Conservation (phyloP, 257 asterid genomes). For the Datura wrightii region DNA sequence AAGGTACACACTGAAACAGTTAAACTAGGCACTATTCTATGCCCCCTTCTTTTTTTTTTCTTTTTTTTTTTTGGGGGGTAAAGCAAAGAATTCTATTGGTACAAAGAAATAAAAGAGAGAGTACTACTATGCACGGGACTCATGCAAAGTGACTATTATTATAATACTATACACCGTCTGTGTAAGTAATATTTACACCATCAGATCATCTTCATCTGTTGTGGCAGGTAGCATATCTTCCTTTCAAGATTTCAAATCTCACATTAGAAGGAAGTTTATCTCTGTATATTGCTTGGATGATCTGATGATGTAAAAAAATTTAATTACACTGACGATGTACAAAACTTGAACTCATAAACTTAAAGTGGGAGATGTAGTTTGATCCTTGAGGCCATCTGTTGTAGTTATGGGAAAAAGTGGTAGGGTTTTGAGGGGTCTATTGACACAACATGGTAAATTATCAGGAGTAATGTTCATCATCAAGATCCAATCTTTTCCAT, state of each 20-base stretch:
- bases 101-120: not conserved
- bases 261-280: too few relatives aligned
- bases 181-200: too few relatives aligned
- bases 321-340: not conserved
- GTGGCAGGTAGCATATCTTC: too few relatives aligned
- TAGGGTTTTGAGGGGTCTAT: conserved; percentile 28
- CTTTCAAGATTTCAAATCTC: too few relatives aligned
- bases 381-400: conserved; percentile 17
- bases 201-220: too few relatives aligned
- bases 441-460: not conserved
- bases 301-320: not conserved
- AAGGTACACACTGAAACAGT: conserved; percentile 16
- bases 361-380: conserved; percentile 8
- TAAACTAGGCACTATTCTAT: not conserved
- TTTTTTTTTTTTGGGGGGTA: too few relatives aligned
- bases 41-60: not conserved
- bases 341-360: not conserved
- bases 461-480: conserved; percentile 6
- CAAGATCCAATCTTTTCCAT: conserved; percentile 27
- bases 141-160: not conserved
- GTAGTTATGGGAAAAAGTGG: conserved; percentile 18
- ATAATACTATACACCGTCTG: not conserved
- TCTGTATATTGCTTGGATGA: not conserved
- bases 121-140: not conserved
- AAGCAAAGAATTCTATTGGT: conserved; percentile 1